Evolutionary conservation across 1,284 basidiomycete species (phyloP).

Genomic region (Irpex sp.): DNA sequence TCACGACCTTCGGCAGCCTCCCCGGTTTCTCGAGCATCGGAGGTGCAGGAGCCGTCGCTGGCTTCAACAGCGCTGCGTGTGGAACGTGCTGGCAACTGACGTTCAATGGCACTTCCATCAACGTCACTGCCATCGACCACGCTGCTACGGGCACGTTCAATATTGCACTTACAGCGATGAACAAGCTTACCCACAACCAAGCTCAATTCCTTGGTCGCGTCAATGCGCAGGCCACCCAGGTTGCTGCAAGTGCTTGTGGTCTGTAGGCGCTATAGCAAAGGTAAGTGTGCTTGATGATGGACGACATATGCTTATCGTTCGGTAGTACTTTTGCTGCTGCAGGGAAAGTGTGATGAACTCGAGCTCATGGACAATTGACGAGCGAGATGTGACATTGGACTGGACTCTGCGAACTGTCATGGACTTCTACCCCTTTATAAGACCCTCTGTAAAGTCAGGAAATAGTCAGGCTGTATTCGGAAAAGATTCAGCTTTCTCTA

Average conservation of each 20-base stretch:
- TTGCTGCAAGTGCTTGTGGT: slow-evolving; percentile 35
- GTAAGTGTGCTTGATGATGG: background rate
- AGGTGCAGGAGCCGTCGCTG: slow-evolving; percentile 35
- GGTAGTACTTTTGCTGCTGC: background rate
- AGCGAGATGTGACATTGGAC: background rate
- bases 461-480: background rate
- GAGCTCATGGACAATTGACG: background rate
- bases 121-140: slow-evolving; percentile 41
- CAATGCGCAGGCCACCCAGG: slow-evolving; percentile 20
- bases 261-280: slow-evolving; percentile 13
- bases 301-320: background rate
- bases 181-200: slow-evolving; percentile 26
- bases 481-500: background rate
- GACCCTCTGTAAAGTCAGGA: background rate
- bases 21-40: slow-evolving; percentile 47
- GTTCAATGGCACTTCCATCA: slow-evolving; percentile 35
- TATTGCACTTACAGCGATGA: slow-evolving; percentile 38
- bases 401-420: background rate
- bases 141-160: slow-evolving; percentile 33
- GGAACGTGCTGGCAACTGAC: slow-evolving; percentile 44
- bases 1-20: slow-evolving; percentile 41
- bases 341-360: background rate
- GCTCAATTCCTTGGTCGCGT: slow-evolving; percentile 10
- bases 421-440: background rate
- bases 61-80: slow-evolving; percentile 40